These are phyloP conservation scores for Corchorus olitorius DNA, from an alignment of 345 rosid genomes.

Conservation along the genomic window DNA sequence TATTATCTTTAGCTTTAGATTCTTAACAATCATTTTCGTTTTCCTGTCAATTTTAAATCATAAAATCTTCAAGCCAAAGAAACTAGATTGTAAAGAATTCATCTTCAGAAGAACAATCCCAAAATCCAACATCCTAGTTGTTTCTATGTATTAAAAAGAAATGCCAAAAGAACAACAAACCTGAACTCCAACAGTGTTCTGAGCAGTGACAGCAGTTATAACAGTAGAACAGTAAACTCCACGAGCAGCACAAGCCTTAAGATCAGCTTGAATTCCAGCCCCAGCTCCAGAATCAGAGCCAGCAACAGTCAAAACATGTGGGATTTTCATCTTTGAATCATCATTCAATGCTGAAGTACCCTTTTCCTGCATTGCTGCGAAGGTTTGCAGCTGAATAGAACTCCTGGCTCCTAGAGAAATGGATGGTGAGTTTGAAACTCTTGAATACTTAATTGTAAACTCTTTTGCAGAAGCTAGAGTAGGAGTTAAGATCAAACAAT, in stretches of 20 bases:
- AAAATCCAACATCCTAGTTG: background rate
- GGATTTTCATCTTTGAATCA: constrained; percentile 34
- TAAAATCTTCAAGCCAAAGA: background rate
- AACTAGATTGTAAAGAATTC: background rate
- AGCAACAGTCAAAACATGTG: constrained; percentile 82
- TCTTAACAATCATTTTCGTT: background rate
- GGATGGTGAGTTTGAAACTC: constrained; percentile 12
- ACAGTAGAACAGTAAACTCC: constrained; percentile 92
- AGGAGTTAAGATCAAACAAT: constrained; percentile 6
- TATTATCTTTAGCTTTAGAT: background rate
- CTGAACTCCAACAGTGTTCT: constrained; percentile 93
- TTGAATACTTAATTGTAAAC: background rate
- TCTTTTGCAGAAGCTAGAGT: constrained; percentile 4
- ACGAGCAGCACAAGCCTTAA: constrained; percentile 88
- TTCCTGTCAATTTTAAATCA: background rate
- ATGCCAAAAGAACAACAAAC: constrained; percentile 24
- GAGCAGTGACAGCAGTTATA: constrained; percentile 86
- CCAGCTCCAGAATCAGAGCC: constrained; percentile 97
- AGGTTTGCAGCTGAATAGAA: constrained; percentile 1
- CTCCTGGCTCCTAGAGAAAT: background rate
- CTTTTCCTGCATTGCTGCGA: constrained; percentile 29
- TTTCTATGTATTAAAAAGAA: constrained; percentile 7
- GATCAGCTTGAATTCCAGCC: constrained; percentile 97
- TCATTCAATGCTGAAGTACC: constrained; percentile 17
- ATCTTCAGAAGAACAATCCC: background rate